Evolutionary conservation across 2,329 filamentous ascomycete genomes (phyloP), one percentile per base, ranked within the genome.

Genomic region (Pseudopyrenochaeta lycopersici): DNA sequence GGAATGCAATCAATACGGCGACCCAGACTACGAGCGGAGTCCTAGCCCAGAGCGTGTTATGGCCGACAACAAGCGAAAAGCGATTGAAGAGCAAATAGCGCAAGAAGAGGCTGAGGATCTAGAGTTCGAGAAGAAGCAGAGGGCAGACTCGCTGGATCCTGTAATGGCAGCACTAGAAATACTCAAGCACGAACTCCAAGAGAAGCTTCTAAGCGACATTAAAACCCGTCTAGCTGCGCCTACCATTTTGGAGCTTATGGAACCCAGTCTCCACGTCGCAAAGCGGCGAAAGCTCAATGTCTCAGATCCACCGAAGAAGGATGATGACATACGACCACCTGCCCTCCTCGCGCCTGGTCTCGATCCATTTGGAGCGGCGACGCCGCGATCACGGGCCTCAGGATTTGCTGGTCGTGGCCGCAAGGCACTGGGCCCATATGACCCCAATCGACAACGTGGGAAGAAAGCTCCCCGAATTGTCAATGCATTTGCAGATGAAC

Each of bases 141-240:
- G 94, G 46, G 93, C 93, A 15, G 89, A 90, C 68, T 90, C 96
- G 71, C 86, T 97, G 60, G 94, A 99, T 74, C 94, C 95, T n/a
- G 91, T 94, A 4, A 79, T 82, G 43, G 94, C 96, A 70, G 94
- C 95, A 30, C 82, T 92, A 33, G 88, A 93, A 56, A 84, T 90
- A 39, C 84, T 97, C 47, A 85, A 89, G 46, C 85, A 87, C 47
- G 93, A 98, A 73, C 81, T 99, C 71, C 88, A 86, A 54, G 90
- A 96, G 71, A 95, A 96, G 73, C 80, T 99, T 31, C 87, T 98
- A 58, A 87, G 90, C 61, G 92, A 97, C 72, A 90, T 98, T 68
- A 92, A 93, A 65, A 90, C 89, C 39, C 90, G 94, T 66, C 88
- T 98, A 42, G 93, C 91, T 7, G 90, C 89, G 6, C 92, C 92